These are phyloP conservation scores for Coniella lustricola DNA, from an alignment of 2,329 filamentous ascomycete species.

Conservation along the genomic window DNA sequence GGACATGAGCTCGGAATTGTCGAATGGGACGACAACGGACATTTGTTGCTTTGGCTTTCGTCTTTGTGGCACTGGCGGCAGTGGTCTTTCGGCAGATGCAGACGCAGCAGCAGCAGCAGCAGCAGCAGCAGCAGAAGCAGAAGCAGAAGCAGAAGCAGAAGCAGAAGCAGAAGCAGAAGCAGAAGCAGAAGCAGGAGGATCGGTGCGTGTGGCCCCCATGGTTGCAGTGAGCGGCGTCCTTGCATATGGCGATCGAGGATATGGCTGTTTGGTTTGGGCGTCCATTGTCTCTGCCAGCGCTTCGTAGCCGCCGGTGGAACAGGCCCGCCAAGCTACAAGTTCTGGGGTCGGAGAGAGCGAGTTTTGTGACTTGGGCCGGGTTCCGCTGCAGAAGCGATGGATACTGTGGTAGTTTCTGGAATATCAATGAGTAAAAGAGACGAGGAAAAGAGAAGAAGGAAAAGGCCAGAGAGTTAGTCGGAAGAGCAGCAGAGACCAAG, in stretches of 20 bases:
- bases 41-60: conserved; percentile 5
- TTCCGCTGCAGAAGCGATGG: too few relatives aligned
- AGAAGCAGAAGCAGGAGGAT: conserved; percentile 1
- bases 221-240: background rate
- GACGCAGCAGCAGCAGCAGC: too few relatives aligned
- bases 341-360: too few relatives aligned
- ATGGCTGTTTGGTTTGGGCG: background rate
- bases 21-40: conserved; percentile 3
- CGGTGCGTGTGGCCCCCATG: conserved; percentile 2
- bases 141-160: background rate
- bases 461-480: background rate
- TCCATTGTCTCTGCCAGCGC: conserved; percentile 10
- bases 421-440: background rate
- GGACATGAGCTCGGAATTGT: conserved; percentile 11
- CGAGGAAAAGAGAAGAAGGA: background rate
- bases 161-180: background rate
- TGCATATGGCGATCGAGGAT: conserved; percentile 9
- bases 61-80: background rate
- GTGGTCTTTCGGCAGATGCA: too few relatives aligned
- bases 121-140: background rate
- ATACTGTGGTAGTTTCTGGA: too few relatives aligned
- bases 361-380: too few relatives aligned
- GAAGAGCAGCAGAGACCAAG: too few relatives aligned
- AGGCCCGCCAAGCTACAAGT: background rate
- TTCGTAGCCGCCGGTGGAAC: conserved; percentile 15